Base-by-base conservation (phyloP, 2,329 filamentous ascomycete species). In the Cryphonectria naterciae region DNA sequence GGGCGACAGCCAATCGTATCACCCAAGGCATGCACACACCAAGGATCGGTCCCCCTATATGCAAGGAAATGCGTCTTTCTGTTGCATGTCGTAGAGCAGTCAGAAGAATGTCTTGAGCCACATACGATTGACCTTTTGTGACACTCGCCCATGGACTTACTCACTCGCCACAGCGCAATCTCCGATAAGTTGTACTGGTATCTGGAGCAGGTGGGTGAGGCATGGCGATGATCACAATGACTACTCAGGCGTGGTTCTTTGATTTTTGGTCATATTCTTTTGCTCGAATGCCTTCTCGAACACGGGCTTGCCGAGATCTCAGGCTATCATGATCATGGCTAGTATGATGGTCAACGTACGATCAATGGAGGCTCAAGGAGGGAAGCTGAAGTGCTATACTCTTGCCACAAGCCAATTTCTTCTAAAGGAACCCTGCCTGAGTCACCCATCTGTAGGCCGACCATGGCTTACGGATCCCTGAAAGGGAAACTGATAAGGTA, bases 21-120 rank as follows among this genome's bases (percentile, higher is more conserved):
- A 32, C 22, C n/a, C 37, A 61, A 25, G 28, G 8, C 62, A 71
- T 11, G 13, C 62, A 71, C 63, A 60, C 70, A 68, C 62, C 62
- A 62, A 67, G 60, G 58, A 39, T 69, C 25, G 19, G 25, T 25
- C 15, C 15, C 54, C 17, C 28, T 19, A 58, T 4, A 58, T 19
- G 13, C 15, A 58, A 32, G 54, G 54, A 58, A 35, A 15, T 58
- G 13, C 52, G 32, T 56, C 58, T 17, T 32, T 56, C 43, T 17
- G 67, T 54, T 32, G 37, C 43, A 54, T 63, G 17, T 32, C 17
- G 8, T 22, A 65, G 32, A 37, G 52, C 19, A 22, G 43, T 17
- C 7, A 49, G 43, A 22, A 2, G 4, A 11, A 5, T 13, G 28
- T 37, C 25, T 25, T 6, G 43, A 49, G 19, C 25, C 43, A 37